phyloP scores from a whole-genome alignment of 2,329 filamentous ascomycete species.

The Neoscytalidium dimidiatum region DNA sequence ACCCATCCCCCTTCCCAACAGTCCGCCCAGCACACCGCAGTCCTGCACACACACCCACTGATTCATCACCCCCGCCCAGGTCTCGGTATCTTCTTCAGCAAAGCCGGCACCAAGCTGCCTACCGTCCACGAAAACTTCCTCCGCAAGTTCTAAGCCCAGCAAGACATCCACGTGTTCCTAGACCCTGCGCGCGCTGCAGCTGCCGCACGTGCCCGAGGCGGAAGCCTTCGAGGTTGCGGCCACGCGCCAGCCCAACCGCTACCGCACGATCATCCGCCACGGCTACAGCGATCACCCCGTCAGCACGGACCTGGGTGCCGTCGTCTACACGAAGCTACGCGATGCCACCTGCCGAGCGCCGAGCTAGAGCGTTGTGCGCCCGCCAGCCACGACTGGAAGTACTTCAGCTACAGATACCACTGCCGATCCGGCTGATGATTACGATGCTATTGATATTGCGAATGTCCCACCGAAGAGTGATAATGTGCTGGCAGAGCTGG shows the following conservation, averaged over 20 bases:
- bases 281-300: slow-evolving; percentile 74
- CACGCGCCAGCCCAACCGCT: slow-evolving; percentile 60
- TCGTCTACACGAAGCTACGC: slow-evolving; percentile 62
- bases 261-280: slow-evolving; percentile 68
- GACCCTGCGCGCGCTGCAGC: slow-evolving; percentile 66
- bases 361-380: slow-evolving; percentile 7
- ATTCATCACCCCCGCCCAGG: slow-evolving; percentile 46
- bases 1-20: not conserved
- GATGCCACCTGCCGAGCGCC: slow-evolving; percentile 27
- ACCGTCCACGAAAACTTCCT: slow-evolving; percentile 73
- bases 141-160: slow-evolving; percentile 66
- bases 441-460: not conserved
- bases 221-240: slow-evolving; percentile 51
- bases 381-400: not conserved
- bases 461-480: not conserved
- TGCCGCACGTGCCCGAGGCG: slow-evolving; percentile 47
- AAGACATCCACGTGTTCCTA: slow-evolving; percentile 72
- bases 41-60: no score
- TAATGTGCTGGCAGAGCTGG: not conserved
- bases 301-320: slow-evolving; percentile 61
- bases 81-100: slow-evolving; percentile 78
- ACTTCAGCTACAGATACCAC: not conserved
- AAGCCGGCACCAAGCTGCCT: slow-evolving; percentile 66
- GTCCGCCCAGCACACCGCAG: slow-evolving; percentile 12
- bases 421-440: no score